Evolutionary conservation across 1,284 basidiomycete species (phyloP).

Genomic region (Neonothopanus nambi): DNA sequence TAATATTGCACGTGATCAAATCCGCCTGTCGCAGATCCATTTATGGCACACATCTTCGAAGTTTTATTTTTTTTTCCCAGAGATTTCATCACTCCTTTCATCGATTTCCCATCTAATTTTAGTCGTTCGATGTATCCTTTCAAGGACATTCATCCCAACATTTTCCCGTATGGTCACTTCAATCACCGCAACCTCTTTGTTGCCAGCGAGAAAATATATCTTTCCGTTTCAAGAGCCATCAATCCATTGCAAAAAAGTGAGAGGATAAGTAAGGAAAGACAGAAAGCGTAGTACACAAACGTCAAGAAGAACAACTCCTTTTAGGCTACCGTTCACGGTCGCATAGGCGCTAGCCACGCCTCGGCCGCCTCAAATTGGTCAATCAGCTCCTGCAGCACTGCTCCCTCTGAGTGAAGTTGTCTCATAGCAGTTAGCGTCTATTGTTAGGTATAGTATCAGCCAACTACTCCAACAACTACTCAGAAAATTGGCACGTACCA

Average conservation of each 20-base stretch:
- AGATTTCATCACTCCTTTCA: not conserved
- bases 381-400: constrained; percentile 80
- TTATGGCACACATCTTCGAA: not conserved
- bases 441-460: constrained; percentile 16
- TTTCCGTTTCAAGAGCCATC: constrained; percentile 1
- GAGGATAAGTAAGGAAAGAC: not conserved
- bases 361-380: constrained; percentile 95
- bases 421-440: constrained; percentile 89
- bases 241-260: not conserved
- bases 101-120: constrained; percentile 22
- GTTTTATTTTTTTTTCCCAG: constrained; percentile 13
- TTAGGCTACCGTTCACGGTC: constrained; percentile 52
- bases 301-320: constrained; percentile 2
- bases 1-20: constrained; percentile 10
- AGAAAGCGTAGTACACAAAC: not conserved
- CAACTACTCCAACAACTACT: constrained; percentile 4
- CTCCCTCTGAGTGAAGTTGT: constrained; percentile 81
- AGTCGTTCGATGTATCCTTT: constrained; percentile 17
- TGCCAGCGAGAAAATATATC: not conserved
- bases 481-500: constrained; percentile 60
- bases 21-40: constrained; percentile 7
- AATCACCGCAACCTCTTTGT: constrained; percentile 5
- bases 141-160: constrained; percentile 9
- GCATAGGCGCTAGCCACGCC: constrained; percentile 89
- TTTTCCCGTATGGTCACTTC: not conserved